These are phyloP conservation scores for Hamamelis virginiana DNA, from an alignment of 164 flowering plant species.

Conservation along the genomic window DNA sequence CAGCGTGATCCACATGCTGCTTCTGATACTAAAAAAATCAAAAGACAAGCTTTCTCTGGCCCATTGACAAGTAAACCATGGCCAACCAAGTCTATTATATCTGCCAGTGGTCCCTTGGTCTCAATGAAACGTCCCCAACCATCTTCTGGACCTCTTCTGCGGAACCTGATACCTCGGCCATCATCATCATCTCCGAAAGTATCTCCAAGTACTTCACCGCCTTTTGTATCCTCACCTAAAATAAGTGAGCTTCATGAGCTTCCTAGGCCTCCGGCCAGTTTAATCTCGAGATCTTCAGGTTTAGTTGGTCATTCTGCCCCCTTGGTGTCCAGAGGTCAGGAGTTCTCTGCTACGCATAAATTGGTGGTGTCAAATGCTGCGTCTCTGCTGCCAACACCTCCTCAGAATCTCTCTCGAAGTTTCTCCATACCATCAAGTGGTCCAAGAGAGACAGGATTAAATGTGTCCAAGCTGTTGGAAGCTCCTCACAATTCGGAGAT, in stretches of 20 bases:
- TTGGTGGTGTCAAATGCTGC: conserved; percentile 34
- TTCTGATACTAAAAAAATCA: conserved; percentile 53
- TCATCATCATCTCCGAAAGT: conserved; percentile 50
- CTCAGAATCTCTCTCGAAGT: conserved; percentile 43
- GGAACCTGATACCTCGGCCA: conserved; percentile 36
- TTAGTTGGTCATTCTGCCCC: conserved; percentile 69
- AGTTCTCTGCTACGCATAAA: conserved; percentile 28
- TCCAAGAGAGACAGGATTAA: conserved; percentile 21
- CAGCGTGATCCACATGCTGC: conserved; percentile 28
- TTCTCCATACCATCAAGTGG: conserved; percentile 50
- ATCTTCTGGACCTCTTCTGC: conserved; percentile 49
- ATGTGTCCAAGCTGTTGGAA: conserved; percentile 26
- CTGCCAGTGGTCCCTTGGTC: conserved; percentile 36
- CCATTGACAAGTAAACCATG: conserved; percentile 56
- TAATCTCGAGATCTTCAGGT: conserved; percentile 30
- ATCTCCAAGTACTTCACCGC: conserved; percentile 62
- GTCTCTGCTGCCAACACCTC: conserved; percentile 73
- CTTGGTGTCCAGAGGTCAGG: conserved; percentile 45
- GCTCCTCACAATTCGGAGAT: conserved; percentile 12
- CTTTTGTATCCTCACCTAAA: conserved; percentile 64
- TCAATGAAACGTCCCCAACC: conserved; percentile 32
- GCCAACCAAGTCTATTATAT: conserved; percentile 33
- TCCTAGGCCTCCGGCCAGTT: conserved; percentile 72
- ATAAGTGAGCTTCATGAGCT: conserved; percentile 97
- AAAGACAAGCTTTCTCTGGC: conserved; percentile 73